Evolutionary conservation across 1,284 basidiomycete genomes (phyloP), one percentile per base, ranked within the genome.

Genomic region (Rhodotorula mucilaginosa): DNA sequence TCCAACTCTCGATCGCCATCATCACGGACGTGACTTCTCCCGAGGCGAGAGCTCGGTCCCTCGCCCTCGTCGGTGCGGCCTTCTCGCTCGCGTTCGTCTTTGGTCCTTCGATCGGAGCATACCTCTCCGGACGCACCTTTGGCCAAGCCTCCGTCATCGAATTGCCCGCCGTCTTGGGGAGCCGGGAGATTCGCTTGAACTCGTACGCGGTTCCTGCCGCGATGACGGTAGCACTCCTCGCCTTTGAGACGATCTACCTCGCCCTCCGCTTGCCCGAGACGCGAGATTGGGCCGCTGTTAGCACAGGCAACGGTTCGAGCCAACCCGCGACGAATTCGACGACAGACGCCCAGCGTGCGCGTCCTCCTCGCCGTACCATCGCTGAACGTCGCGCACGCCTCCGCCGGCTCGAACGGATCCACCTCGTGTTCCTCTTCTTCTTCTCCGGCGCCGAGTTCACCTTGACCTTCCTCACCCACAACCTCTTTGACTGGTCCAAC

Each of bases 391-490:
- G 78, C 58, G 57, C 65, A 13, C 74, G 79, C 49, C 75, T 85
- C 61, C 75, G 66, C 23, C 67, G 71, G 44, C 83, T 94, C 63
- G 87, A 88, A 44, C 81, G 82, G 64, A 80, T 90, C 15, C 93
- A 96, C 79, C 90, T 93, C 80, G 81, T 88, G 49, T 97, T 96
- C 83, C 83, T 96, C 67, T 86, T 88, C 57, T 81, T 94, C 66
- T 97, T 97, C 81, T 93, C 93, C 10, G 93, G 93, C 62, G 88
- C 93, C 63, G 93, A 96, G 79, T 95, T 94, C 81, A 95, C 93
- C 0, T 83, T 96, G 44, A 93, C 91, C 0, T 96, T 96, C 84
- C 83, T 95, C 61, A 94, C 91, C 3, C 92, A 91, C 75, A 82
- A 82, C 67, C 89, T 96, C 64, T 89, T 96, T 70, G 89, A 91